Evolutionary conservation across 495 filamentous ascomycete species (phyloP), one percentile per base, ranked within the genome.

Genomic region (Aspergillus indologenus): DNA sequence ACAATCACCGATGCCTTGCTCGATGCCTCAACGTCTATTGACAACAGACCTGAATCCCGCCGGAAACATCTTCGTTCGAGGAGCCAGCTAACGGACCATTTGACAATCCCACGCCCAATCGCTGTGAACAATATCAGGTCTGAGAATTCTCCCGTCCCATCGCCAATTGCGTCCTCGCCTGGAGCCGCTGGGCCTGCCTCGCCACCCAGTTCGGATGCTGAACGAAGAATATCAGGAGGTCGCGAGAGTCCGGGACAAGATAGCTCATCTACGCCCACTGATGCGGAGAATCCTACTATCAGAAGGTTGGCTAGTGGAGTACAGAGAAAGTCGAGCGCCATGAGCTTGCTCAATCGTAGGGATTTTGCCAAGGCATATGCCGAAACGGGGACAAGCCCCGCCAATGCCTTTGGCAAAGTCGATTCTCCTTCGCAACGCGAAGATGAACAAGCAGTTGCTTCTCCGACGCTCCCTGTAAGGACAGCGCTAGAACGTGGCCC

Each of bases 1-100:
- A 96, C 92, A 0, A 94, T 99, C 56, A 83, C 88, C 21, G 92
- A 97, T 71, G 93, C 94, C 8, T 76, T 99, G 6, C 78, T 95
- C 9, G 95, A 99, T 72, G 94, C 95, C 17, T 95, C 92, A 2
- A 91, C 89, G 68, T 90, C 90, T 1, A 91, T 94, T 61, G 88
- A 96, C 65, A 85, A 87, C 59, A 76, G 83, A 1, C 63, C 85
- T 5, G 74, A 74, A n/a, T 77, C 80, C 61, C 80, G 83, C n/a
- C 72, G 67, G 76, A 85, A 62, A 77, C 81, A 65, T 79, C 80
- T 52, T 74, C 82, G 53, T 59, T 79, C 62, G 19, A 68, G 64
- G 58, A 77, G 66, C 48, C 69, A 79, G 62, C 68, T 63, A 49
- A 31, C 50, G 44, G 15, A 56, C 43, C 15, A 18, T 8, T 50